Conservation (phyloP, 2,329 filamentous ascomycete species). For the Byssochlamys sp. region DNA sequence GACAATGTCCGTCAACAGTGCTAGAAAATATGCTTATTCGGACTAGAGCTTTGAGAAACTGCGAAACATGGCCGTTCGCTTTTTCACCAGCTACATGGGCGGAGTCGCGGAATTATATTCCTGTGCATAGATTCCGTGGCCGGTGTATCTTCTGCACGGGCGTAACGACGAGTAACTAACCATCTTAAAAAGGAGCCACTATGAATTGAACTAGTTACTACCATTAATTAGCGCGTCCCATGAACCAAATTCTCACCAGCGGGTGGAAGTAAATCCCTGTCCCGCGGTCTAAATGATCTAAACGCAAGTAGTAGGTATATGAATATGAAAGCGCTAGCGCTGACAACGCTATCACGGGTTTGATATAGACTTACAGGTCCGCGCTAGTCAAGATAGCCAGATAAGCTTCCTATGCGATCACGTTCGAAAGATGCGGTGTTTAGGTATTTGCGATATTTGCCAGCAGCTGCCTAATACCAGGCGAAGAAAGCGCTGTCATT, state of each 20-base stretch:
- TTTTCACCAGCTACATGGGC: neutral
- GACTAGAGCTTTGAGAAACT: neutral
- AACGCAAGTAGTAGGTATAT: neutral
- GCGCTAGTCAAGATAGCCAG: neutral
- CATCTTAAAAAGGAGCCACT: neutral
- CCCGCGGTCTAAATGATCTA: neutral
- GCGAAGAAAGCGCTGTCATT: neutral
- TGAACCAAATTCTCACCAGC: neutral
- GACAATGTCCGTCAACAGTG: neutral
- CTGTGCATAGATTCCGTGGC: neutral
- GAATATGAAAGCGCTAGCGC: neutral
- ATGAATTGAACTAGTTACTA: neutral
- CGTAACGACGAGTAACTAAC: neutral
- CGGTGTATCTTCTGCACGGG: neutral
- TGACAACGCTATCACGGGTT: neutral
- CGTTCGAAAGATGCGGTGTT: neutral
- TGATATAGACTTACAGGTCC: neutral
- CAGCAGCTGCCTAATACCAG: neutral
- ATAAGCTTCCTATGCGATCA: neutral
- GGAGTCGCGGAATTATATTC: neutral
- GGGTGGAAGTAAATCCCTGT: neutral
- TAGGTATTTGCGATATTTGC: neutral
- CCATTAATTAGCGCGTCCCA: neutral
- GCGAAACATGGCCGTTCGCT: neutral
- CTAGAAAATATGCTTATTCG: neutral